Base-by-base conservation (phyloP, 331 rosid genomes). In the Arachis monticola region DNA sequence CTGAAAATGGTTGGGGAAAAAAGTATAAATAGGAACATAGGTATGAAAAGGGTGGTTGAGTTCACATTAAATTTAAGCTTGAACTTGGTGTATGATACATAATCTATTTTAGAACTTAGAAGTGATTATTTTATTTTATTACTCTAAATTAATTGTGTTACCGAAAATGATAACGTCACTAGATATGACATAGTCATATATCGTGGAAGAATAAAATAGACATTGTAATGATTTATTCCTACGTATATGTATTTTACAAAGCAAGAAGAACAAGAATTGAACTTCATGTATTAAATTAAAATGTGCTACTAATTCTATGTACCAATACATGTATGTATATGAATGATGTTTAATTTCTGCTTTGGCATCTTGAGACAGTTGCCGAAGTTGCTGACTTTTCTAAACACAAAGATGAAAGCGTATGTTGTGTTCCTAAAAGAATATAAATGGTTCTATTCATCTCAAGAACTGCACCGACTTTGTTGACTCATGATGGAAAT, bases 311-410 rank as follows among this genome's bases (percentile, higher is more conserved):
- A 35, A 35, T 35, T 35, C 40, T 35, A 35, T 35, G 27, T 22
- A 22, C 27, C 27, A 22, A 22, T 22, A 22, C 27, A 22, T 22
- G 27, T 22, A 22, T 22, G 27, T 22, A 22, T 22, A 0, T 22
- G 27, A 22, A 22, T 22, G 27, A 22, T 22, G 27, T 22, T 22
- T 22, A 22, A 22, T 22, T 22, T 22, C 27, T 22, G 27, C 27
- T 22, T 22, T 22, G 27, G 27, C 27, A 22, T 22, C 27, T 22
- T 22, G 40, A 45, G 12, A 32, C 9, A 10, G 76, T 13, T 53
- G 77, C 81, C 64, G 74, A 55, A 70, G 53, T 64, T 70, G 73
- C 65, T 81, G 84, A 81, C 78, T 76, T 57, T 10, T 9, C 0
- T 38, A 5, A 17, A 17, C 65, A 60, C 64, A 8, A 35, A 48